phyloP scores from a whole-genome alignment of 2,329 filamentous ascomycete genomes.

The Myriosclerotinia scirpicola region DNA sequence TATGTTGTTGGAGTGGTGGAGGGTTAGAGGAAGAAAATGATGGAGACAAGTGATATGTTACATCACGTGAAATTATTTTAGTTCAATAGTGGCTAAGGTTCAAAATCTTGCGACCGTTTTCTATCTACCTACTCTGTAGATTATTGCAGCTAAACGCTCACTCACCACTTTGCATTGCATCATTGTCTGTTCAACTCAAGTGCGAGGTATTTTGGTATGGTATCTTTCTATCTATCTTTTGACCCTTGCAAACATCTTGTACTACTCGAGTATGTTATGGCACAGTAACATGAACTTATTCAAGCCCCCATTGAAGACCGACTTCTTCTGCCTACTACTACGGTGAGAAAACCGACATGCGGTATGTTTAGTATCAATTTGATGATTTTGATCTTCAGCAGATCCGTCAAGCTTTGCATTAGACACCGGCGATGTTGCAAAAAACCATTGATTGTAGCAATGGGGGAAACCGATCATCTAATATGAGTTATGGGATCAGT shows the following conservation, averaged over 20 bases:
- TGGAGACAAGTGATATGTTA: too few relatives aligned
- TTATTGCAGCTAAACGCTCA: too few relatives aligned
- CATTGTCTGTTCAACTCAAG: neutral
- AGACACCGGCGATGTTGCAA: neutral
- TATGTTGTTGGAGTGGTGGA: too few relatives aligned
- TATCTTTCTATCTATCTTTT: neutral
- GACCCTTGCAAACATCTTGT: neutral
- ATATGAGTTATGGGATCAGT: neutral
- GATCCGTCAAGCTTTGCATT: neutral
- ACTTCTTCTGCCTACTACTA: neutral
- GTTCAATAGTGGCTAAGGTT: too few relatives aligned
- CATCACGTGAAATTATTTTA: too few relatives aligned
- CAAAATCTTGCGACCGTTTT: too few relatives aligned
- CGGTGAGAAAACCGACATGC: neutral
- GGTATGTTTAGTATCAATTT: neutral
- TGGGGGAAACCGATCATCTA: neutral
- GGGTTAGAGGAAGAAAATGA: too few relatives aligned
- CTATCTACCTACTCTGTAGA: too few relatives aligned
- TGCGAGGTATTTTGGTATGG: neutral
- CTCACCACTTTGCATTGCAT: neutral
- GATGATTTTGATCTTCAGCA: neutral
- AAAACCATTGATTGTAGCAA: neutral
- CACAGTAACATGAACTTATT: neutral
- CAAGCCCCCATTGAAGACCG: slow-evolving; percentile 7
- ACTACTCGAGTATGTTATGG: neutral